Evolutionary conservation across 2,329 filamentous ascomycete genomes (phyloP).

Genomic region (Exserohilum turcica): DNA sequence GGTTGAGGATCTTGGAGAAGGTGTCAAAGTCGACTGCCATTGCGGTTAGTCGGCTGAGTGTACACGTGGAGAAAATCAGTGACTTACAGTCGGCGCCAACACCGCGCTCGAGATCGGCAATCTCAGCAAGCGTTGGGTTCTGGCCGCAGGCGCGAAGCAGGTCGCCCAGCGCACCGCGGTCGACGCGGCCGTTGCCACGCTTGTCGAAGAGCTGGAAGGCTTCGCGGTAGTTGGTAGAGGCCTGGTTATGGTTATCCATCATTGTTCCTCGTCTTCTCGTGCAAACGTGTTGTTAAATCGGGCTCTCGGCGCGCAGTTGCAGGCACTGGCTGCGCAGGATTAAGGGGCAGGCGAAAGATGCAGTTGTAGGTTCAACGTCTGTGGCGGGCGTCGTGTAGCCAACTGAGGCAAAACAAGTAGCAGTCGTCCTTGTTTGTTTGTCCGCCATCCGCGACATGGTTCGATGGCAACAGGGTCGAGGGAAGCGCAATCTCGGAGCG

Average conservation of each 20-base stretch:
- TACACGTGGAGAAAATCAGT: not conserved
- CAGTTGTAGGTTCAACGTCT: too few species aligned
- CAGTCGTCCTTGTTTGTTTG: constrained; percentile 1
- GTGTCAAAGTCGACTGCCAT: constrained; percentile 90
- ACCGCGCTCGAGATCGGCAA: constrained; percentile 86
- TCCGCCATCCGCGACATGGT: constrained; percentile 4
- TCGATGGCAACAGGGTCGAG: too few species aligned
- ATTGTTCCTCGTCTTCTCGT: constrained; percentile 18
- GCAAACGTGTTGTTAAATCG: too few species aligned
- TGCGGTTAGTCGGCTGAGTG: constrained; percentile 5
- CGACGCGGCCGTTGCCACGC: constrained; percentile 92
- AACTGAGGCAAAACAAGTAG: not conserved
- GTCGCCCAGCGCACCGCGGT: constrained; percentile 85
- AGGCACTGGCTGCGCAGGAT: not conserved
- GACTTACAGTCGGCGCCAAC: constrained; percentile 88
- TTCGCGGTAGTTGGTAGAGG: constrained; percentile 99
- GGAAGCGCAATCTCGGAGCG: too few species aligned
- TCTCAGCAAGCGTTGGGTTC: constrained; percentile 94
- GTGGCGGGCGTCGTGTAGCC: constrained; percentile 6
- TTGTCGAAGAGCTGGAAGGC: constrained; percentile 99
- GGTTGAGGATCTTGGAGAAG: constrained; percentile 95
- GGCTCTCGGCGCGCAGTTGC: too few species aligned
- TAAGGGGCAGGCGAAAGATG: not conserved
- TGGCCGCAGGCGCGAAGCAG: constrained; percentile 95
- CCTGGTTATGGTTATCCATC: constrained; percentile 56